phyloP scores from a whole-genome alignment of 2,329 filamentous ascomycete species.

The Fusarium sp. region DNA sequence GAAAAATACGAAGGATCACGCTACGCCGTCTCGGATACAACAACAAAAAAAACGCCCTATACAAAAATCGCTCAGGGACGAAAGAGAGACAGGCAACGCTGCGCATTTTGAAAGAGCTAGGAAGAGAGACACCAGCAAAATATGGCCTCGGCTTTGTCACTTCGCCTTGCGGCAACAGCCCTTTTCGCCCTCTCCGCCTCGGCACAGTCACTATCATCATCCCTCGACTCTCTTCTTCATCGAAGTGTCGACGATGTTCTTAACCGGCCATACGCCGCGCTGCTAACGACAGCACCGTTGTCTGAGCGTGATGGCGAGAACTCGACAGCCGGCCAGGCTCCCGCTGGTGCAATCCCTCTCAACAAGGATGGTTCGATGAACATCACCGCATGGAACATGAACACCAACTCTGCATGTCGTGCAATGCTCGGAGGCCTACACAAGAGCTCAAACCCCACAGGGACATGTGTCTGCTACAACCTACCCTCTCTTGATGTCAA shows the following conservation, averaged over 20 bases:
- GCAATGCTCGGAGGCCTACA: conserved; percentile 65
- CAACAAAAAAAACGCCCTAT: not conserved
- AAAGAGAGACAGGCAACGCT: conserved; percentile 2
- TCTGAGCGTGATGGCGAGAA: conserved; percentile 29
- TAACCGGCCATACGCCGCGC: conserved; percentile 45
- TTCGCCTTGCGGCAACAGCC: conserved; percentile 34
- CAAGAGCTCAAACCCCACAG: conserved; percentile 76
- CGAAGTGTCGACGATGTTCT: conserved; percentile 49
- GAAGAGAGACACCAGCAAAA: conserved; percentile 5
- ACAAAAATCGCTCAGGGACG: conserved; percentile 11
- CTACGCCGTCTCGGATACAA: conserved; percentile 5
- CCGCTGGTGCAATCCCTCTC: conserved; percentile 48
- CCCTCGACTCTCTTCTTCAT: conserved; percentile 32
- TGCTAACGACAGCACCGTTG: conserved; percentile 31
- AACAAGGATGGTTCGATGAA: conserved; percentile 62
- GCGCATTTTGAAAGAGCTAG: conserved; percentile 7
- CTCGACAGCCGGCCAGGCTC: conserved; percentile 29
- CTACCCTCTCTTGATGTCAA: conserved; percentile 75
- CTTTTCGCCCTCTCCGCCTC: conserved; percentile 38
- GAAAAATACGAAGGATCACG: conserved; percentile 6
- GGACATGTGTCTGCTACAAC: conserved; percentile 86
- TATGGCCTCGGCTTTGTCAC: conserved; percentile 39
- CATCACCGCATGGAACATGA: conserved; percentile 66
- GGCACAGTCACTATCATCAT: conserved; percentile 23
- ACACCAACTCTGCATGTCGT: conserved; percentile 70